Evolutionary conservation across 331 rosid species (phyloP).

Genomic region (Spiraea crenata): DNA sequence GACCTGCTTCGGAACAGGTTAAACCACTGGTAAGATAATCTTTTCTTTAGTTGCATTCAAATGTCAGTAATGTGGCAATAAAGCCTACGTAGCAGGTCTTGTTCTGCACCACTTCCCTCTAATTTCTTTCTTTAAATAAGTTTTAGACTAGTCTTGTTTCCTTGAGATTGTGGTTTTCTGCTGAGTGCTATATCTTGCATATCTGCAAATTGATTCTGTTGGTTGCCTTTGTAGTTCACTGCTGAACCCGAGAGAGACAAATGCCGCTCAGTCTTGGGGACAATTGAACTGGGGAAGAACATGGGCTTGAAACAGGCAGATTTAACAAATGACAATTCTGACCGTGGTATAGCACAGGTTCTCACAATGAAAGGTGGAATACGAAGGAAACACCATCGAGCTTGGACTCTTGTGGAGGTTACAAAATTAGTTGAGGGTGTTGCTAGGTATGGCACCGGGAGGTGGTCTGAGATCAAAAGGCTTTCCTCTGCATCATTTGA

Average conservation of each 20-base stretch:
- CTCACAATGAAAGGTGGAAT: slow-evolving; percentile 82
- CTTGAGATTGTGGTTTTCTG: slow-evolving; percentile 6
- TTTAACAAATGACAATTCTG: slow-evolving; percentile 45
- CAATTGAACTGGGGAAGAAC: slow-evolving; percentile 42
- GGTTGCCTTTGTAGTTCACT: slow-evolving; percentile 31
- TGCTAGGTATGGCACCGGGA: slow-evolving; percentile 86
- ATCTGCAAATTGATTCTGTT: background rate
- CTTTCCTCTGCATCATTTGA: slow-evolving; percentile 82
- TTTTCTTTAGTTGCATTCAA: slow-evolving; percentile 8
- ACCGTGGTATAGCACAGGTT: slow-evolving; percentile 46
- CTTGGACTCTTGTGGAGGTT: slow-evolving; percentile 96
- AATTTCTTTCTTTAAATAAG: background rate
- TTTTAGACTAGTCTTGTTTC: background rate
- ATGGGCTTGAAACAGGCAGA: slow-evolving; percentile 41
- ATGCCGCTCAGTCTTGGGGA: slow-evolving; percentile 29
- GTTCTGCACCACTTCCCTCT: background rate
- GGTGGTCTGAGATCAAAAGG: slow-evolving; percentile 98
- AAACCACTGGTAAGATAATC: slow-evolving; percentile 49
- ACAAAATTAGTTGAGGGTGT: slow-evolving; percentile 90
- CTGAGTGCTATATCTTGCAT: background rate
- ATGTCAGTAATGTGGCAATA: background rate
- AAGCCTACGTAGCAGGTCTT: background rate
- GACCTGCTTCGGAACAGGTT: slow-evolving; percentile 42
- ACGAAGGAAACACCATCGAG: slow-evolving; percentile 95
- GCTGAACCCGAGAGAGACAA: slow-evolving; percentile 50